Evolutionary conservation across 2,329 filamentous ascomycete genomes (phyloP).

Genomic region (Cladorrhinum sp.): DNA sequence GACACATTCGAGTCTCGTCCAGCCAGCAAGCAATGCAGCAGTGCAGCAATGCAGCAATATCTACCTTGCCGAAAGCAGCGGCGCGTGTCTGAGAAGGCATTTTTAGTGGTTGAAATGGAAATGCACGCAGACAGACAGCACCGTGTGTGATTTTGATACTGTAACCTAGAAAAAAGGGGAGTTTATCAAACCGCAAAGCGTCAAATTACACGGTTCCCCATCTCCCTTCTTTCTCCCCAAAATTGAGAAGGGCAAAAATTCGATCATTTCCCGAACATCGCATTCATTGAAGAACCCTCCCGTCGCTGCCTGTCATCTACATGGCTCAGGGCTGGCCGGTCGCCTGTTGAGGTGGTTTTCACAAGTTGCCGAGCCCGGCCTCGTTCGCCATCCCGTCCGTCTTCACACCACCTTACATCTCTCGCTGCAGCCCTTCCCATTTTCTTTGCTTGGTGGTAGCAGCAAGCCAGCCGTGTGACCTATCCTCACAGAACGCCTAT

Average conservation of each 20-base stretch:
- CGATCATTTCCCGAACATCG: not conserved
- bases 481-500: not conserved
- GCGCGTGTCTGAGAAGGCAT: conserved; percentile 16
- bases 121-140: conserved; percentile 10
- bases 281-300: not conserved
- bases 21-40: not conserved
- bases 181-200: not conserved
- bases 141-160: not conserved
- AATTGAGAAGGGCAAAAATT: not conserved
- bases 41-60: conserved; percentile 3
- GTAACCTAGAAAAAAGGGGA: not conserved
- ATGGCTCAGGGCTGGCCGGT: no score
- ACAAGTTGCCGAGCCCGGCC: not conserved
- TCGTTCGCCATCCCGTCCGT: not conserved
- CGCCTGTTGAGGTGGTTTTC: not conserved
- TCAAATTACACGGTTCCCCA: not conserved
- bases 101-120: conserved; percentile 14
- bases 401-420: not conserved
- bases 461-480: conserved; percentile 15
- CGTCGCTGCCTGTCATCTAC: no score
- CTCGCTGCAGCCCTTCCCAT: not conserved
- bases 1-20: not conserved
- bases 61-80: conserved; percentile 20
- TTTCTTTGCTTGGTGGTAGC: conserved; percentile 5
- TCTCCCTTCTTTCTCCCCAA: not conserved